A percentile compares a stretch with the other conserved stretches of the same genome.
These are phyloP conservation scores for Pichia kluyveri DNA, from an alignment of 805 yeast genomes.

Conservation along the genomic window DNA sequence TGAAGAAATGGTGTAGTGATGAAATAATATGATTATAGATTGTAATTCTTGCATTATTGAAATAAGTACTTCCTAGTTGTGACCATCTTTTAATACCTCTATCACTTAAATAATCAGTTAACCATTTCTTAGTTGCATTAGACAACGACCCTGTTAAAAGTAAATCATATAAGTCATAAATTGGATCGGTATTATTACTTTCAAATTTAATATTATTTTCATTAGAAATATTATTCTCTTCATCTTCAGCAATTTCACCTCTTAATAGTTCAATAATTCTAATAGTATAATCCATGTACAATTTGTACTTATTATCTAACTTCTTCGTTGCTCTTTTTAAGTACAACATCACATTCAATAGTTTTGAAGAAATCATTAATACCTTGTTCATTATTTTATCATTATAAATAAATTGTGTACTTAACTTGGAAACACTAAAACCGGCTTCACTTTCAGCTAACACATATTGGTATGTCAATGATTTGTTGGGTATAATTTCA, in stretches of 20 bases:
- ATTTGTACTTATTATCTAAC: conserved; percentile 24
- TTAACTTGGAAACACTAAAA: conserved; percentile 15
- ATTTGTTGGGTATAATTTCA: background rate
- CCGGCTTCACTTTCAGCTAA: conserved; percentile 13
- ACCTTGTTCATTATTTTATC: conserved; percentile 25
- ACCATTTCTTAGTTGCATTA: conserved; percentile 43
- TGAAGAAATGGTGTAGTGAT: conserved; percentile 44
- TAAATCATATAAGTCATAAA: conserved; percentile 36
- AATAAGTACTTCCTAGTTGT: conserved; percentile 39
- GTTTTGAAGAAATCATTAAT: conserved; percentile 27
- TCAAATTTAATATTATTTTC: conserved; percentile 2
- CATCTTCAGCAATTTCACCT: conserved; percentile 25
- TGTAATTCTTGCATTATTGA: conserved; percentile 39
- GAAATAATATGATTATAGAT: conserved; percentile 44
- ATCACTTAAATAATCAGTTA: conserved; percentile 59
- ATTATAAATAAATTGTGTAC: conserved; percentile 19
- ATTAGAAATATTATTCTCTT: background rate
- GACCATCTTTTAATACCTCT: conserved; percentile 52
- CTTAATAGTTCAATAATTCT: conserved; percentile 28
- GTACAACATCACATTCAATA: conserved; percentile 27
- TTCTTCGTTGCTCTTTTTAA: conserved; percentile 25
- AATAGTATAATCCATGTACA: conserved; percentile 29
- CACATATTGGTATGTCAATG: conserved; percentile 19
- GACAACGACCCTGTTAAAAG: conserved; percentile 48
- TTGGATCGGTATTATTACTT: conserved; percentile 19